Percentiles rank a stretch among this genome's conserved stretches.
Evolutionary conservation across 768 basidiomycete genomes (phyloP).

Genomic region (Leucocoprinus birnbaumii): DNA sequence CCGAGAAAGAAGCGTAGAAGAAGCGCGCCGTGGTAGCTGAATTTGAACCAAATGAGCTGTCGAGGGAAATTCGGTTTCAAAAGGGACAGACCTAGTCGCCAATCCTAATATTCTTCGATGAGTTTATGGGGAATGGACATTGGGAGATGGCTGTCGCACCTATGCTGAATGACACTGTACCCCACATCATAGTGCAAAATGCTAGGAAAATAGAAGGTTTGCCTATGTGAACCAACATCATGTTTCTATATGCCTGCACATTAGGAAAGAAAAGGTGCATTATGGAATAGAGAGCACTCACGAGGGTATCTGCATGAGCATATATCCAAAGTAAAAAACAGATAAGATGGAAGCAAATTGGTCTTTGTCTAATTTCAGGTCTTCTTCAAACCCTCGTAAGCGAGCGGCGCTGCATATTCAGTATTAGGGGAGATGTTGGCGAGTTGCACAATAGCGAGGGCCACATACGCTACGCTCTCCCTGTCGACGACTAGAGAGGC

Average conservation of each 20-base stretch:
- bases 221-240: constrained; percentile 62
- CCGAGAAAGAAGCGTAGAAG: constrained; percentile 76
- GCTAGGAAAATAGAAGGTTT: constrained; percentile 65
- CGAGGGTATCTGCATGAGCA: constrained; percentile 74
- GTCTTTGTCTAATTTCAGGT: constrained; percentile 51
- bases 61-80: neutral
- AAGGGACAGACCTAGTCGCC: constrained; percentile 30
- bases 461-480: constrained; percentile 58
- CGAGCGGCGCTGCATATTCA: constrained; percentile 50
- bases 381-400: constrained; percentile 61
- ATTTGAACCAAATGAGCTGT: neutral
- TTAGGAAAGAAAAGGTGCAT: neutral
- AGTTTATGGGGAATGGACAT: too few relatives aligned
- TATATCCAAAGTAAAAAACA: constrained; percentile 65
- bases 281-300: constrained; percentile 19
- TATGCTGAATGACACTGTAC: constrained; percentile 46
- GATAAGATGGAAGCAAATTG: constrained; percentile 62
- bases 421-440: neutral
- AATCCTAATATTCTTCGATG: too few relatives aligned
- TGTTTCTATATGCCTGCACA: constrained; percentile 44
- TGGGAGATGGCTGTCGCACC: constrained; percentile 27
- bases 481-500: constrained; percentile 54
- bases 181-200: constrained; percentile 65
- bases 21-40: constrained; percentile 62
- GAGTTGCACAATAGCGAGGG: neutral